Evolutionary conservation across 352 stramenopile genomes (phyloP).

Genomic region (Blastocystis sp.): DNA sequence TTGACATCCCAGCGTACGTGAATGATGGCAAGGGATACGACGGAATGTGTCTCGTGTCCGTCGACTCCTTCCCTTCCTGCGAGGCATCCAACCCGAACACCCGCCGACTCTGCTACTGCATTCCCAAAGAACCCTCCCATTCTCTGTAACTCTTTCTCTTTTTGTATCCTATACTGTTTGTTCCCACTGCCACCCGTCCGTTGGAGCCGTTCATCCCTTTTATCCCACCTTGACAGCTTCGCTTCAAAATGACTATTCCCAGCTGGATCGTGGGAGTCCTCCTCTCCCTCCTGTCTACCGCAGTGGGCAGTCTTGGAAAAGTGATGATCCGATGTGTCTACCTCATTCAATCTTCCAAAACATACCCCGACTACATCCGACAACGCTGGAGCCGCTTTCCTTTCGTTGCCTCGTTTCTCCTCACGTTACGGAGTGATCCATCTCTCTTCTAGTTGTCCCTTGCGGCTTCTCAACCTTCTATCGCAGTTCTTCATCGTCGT

Average conservation of each 20-base stretch:
- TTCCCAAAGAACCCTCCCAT: neutral
- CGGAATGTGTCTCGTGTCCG: conserved; percentile 24
- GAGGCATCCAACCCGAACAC: neutral
- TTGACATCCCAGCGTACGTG: conserved; percentile 13
- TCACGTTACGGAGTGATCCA: neutral
- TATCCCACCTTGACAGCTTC: neutral
- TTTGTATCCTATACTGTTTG: neutral
- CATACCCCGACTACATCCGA: conserved; percentile 15
- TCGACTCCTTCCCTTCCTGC: neutral
- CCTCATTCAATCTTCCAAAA: neutral
- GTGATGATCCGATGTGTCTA: conserved; percentile 43
- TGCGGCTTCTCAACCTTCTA: neutral
- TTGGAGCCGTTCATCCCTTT: neutral
- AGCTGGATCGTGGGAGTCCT: conserved; percentile 18
- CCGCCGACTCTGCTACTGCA: neutral
- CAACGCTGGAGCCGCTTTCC: conserved; percentile 12
- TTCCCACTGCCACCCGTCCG: neutral
- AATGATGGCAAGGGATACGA: neutral
- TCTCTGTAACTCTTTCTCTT: too few relatives aligned
- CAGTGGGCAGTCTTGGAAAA: conserved; percentile 38
- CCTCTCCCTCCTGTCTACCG: conserved; percentile 20
- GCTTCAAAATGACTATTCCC: conserved; percentile 8
- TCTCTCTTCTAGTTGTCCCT: neutral
- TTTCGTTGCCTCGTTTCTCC: conserved; percentile 15
- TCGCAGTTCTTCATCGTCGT: conserved; percentile 30